These are phyloP conservation scores for Madurella fahalii DNA, from an alignment of 2,329 filamentous ascomycete genomes.

Conservation along the genomic window DNA sequence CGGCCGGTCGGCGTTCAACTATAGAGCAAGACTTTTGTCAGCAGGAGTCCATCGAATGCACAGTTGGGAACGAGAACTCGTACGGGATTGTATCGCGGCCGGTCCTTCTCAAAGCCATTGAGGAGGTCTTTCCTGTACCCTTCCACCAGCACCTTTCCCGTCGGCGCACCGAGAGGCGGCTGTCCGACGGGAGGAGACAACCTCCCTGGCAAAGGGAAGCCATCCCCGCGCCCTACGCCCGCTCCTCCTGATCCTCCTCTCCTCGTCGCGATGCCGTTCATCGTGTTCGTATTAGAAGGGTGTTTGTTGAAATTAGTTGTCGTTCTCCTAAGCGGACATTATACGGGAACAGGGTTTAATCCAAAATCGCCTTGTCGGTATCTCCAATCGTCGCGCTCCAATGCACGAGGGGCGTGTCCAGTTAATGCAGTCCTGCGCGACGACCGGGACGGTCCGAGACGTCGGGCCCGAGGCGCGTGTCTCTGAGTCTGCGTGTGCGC, in stretches of 20 bases:
- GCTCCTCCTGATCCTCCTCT: constrained; percentile 16
- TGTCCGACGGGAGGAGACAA: constrained; percentile 30
- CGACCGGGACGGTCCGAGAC: background rate
- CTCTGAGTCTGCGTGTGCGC: background rate
- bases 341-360: background rate
- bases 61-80: constrained; percentile 25
- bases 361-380: background rate
- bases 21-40: constrained; percentile 11
- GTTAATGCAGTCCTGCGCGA: constrained; percentile 6
- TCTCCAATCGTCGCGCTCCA: background rate
- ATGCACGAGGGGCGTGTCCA: background rate
- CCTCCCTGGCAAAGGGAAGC: constrained; percentile 31
- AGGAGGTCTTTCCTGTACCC: constrained; percentile 56
- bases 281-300: constrained; percentile 12
- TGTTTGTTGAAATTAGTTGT: background rate
- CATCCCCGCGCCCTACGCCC: constrained; percentile 20
- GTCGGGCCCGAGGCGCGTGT: no score
- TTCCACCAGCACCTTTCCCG: constrained; percentile 50
- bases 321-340: constrained; percentile 7
- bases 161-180: constrained; percentile 33
- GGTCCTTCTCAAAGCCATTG: constrained; percentile 51
- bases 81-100: constrained; percentile 56
- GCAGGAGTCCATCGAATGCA: background rate
- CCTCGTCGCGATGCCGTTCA: constrained; percentile 26
- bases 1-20: constrained; percentile 50